phyloP scores from a whole-genome alignment of 208 protist genomes.

The Acanthamoeba royreba region DNA sequence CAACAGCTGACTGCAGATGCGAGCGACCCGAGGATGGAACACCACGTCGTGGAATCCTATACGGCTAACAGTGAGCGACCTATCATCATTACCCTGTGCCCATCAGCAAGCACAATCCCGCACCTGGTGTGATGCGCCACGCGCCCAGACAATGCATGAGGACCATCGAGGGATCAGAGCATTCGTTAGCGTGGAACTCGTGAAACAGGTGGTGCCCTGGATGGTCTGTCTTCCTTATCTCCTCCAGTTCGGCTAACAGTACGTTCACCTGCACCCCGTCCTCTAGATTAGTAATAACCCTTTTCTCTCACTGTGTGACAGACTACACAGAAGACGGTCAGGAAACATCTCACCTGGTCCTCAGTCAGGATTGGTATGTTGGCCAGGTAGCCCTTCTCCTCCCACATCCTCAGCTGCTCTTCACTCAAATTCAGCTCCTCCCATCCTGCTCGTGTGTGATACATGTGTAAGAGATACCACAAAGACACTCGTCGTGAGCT shows the following conservation, averaged over 20 bases:
- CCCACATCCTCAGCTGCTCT: background rate
- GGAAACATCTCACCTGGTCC: background rate
- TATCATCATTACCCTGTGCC: background rate
- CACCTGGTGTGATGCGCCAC: background rate
- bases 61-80: no score
- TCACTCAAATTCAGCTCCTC: background rate
- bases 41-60: background rate
- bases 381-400: background rate
- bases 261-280: background rate
- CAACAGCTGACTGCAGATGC: background rate
- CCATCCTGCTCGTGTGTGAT: background rate
- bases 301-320: background rate
- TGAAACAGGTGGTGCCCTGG: background rate
- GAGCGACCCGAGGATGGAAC: background rate
- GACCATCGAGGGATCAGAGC: background rate
- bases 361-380: background rate
- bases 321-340: background rate
- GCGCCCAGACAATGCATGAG: background rate
- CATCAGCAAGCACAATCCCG: background rate
- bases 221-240: background rate
- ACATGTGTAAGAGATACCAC: no score
- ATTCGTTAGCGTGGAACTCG: constrained; percentile 35
- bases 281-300: background rate
- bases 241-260: background rate
- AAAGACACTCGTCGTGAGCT: background rate